Conservation (phyloP, 2,329 filamentous ascomycete genomes). For the Clonostachys sp. region DNA sequence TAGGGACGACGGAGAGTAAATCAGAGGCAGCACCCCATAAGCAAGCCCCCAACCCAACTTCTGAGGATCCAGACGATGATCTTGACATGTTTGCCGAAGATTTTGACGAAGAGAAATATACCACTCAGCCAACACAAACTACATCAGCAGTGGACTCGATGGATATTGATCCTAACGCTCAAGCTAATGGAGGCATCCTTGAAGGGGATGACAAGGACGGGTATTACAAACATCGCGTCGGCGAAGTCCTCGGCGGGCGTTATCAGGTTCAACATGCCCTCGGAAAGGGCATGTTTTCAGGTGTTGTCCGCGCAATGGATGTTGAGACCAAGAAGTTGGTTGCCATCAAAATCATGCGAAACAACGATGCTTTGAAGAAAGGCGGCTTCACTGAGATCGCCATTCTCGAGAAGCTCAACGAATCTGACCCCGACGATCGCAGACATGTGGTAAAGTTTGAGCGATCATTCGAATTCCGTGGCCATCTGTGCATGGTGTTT, state of each 20-base stretch:
- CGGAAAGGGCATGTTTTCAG: conserved; percentile 94
- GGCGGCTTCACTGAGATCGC: conserved; percentile 92
- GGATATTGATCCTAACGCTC: conserved; percentile 49
- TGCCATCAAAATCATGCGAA: conserved; percentile 96
- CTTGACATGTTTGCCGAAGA: conserved; percentile 90
- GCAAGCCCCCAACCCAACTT: conserved; percentile 25
- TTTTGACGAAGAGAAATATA: conserved; percentile 63
- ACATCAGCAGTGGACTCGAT: conserved; percentile 30
- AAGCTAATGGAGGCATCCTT: conserved; percentile 71
- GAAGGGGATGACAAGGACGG: conserved; percentile 94
- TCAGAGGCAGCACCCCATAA: conserved; percentile 16
- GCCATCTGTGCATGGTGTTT: conserved; percentile 94
- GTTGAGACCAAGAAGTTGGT: conserved; percentile 71
- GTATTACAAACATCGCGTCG: conserved; percentile 92
- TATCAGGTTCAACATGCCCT: conserved; percentile 87
- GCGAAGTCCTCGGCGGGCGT: conserved; percentile 82
- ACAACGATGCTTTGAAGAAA: conserved; percentile 89
- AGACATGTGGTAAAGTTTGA: conserved; percentile 90
- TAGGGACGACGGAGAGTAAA: conserved; percentile 14
- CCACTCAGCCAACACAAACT: conserved; percentile 36
- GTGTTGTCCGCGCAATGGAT: conserved; percentile 86
- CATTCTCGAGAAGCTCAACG: conserved; percentile 82
- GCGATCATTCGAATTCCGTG: conserved; percentile 87
- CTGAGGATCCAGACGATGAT: conserved; percentile 63
- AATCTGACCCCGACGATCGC: conserved; percentile 80